Base-by-base conservation (phyloP, 345 rosid genomes). In the Arabidopsis suecica region DNA sequence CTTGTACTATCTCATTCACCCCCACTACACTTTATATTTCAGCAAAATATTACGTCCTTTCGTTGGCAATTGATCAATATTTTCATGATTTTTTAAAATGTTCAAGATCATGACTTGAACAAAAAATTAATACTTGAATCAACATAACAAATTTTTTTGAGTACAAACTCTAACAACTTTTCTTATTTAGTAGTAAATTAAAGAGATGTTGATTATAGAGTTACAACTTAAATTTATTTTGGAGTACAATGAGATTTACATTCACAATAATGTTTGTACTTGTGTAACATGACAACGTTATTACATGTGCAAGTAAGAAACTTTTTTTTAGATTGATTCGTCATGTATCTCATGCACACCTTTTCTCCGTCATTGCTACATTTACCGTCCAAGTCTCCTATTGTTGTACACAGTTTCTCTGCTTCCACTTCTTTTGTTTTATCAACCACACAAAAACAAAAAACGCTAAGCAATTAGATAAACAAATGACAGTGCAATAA, bases 251-350 rank as follows among this genome's bases (percentile, higher is more conserved):
- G 63, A 42, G 20, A 7, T 33, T 73, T 45, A 63, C 77, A 63
- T 18, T 12, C 18, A 20, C 71, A 73, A 5, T 33, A 54, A 33
- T 51, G 71, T 7, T 54, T 73, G 64, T 32, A 54, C 38, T 63
- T 72, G 10, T 22, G 63, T 63, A 73, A 41, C 77, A 73, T 73
- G 70, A 6, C 3, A 10, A 73, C 22, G 56, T 73, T 63, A 48
- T 30, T 34, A 41, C 76, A 62, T 28, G 61, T 12, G 45, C 76
- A 72, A 18, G 25, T 62, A 51, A 51, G 12, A 62, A 28, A 72
- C 9, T 14, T 62, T 3, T 1, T 2, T 23, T 62, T 61, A 40
- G 44, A 38, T 50, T 32, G 64, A 4, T 55, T 16, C n/a, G 69
- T n/a, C 61, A 72, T 36, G 22, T 6, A 51, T 33, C 34, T 62